Evolutionary conservation across 2,329 filamentous ascomycete species (phyloP), one percentile per base, ranked within the genome.

Genomic region (Westerdykella sp.): DNA sequence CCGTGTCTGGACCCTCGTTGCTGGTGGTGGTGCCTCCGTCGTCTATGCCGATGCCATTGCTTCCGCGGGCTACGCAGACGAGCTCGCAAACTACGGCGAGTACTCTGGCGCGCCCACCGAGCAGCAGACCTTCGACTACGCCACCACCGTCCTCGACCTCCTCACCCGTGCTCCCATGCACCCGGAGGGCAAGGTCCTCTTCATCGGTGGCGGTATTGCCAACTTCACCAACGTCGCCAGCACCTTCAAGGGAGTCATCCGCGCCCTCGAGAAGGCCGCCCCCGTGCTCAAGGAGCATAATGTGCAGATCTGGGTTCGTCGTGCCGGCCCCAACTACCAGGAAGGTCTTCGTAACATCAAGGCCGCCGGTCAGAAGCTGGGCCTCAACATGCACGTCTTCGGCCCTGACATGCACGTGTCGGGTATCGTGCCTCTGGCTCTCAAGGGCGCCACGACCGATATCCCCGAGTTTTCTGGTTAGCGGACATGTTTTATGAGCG

Each of bases 301-400:
- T 65, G 87, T 93, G 55, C 85, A 95, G 74, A 96, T 97, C 77
- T 97, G 91, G 93, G 90, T 97, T 57, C 80, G 81, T 60, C 80
- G 81, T 71, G 81, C 93, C 41, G 88, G 93, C 48, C 93, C 93
- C 72, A 98, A 98, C 80, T 98, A 95, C 82, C 93, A 98, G 75
- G 93, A 98, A 75, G 93, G 93, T 75, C 84, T 98, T 55, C 96
- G 95, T 84, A 98, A 97, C 82, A 96, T 98, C 81, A 97, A 97
- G 81, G 80, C 83, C 39, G 91, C 95, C 48, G 93, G 89, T 48
- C 82, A 91, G 69, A 93, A 98, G 77, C 81, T 98, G 47, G 87
- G 87, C 58, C 80, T 98, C 54, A 82, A 95, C 74, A 96, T 97
- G 87, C 89, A 97, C 74, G 84, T 87, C 39, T 87, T 80, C 66